These are phyloP conservation scores for Lactarius pseudohatsudake DNA, from an alignment of 768 basidiomycete species.

Conservation along the genomic window DNA sequence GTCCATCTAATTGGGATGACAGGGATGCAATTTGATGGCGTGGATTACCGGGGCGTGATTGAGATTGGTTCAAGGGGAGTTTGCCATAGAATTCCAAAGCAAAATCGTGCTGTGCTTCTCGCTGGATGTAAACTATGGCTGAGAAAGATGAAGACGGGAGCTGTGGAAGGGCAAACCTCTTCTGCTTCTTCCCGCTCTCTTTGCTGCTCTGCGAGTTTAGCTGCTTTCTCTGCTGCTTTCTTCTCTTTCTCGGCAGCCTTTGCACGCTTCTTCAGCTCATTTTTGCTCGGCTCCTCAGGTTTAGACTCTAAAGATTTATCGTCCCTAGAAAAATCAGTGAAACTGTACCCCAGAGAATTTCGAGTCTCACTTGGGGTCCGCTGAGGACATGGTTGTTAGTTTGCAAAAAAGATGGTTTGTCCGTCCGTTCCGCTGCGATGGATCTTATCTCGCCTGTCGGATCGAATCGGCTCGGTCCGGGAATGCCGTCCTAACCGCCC, in stretches of 20 bases:
- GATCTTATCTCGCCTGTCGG: constrained; percentile 21
- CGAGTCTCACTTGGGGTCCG: constrained; percentile 18
- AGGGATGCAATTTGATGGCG: constrained; percentile 68
- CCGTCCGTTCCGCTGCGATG: neutral
- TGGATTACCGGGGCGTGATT: constrained; percentile 61
- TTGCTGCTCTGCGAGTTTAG: constrained; percentile 72
- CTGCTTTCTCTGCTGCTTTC: constrained; percentile 84
- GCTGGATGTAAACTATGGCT: neutral
- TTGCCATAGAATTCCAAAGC: constrained; percentile 80
- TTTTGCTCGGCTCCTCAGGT: constrained; percentile 69
- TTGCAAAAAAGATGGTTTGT: neutral
- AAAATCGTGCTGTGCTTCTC: constrained; percentile 55
- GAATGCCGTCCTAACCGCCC: neutral
- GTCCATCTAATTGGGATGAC: constrained; percentile 58
- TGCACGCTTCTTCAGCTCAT: constrained; percentile 85
- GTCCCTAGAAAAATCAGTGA: constrained; percentile 7
- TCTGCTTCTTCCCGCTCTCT: constrained; percentile 66
- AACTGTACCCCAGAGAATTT: neutral
- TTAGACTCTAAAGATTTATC: constrained; percentile 1
- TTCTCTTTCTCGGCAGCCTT: constrained; percentile 90
- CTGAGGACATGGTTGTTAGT: constrained; percentile 23
- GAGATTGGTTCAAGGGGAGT: constrained; percentile 89
- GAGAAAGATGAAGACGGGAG: neutral
- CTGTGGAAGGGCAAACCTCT: constrained; percentile 42
- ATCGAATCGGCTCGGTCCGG: constrained; percentile 8